Percentiles rank a stretch among this genome's conserved stretches.
These are phyloP conservation scores for Trichoderma orchidacearum DNA, from an alignment of 495 filamentous ascomycete genomes.

Conservation along the genomic window DNA sequence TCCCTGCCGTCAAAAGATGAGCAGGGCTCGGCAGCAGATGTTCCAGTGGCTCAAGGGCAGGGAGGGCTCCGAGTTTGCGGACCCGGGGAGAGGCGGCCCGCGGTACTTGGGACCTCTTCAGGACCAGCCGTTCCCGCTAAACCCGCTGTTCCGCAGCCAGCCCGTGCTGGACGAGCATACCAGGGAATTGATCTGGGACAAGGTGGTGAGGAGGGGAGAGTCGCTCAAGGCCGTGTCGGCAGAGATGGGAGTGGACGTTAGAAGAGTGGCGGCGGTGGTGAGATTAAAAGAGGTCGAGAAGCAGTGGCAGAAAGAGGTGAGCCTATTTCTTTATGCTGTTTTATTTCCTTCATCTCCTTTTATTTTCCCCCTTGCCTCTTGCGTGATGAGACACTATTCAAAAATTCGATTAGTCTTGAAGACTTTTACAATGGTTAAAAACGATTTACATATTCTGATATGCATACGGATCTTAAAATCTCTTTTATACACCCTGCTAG, in stretches of 20 bases:
- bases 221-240: slow-evolving; percentile 70
- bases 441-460: slow-evolving; percentile 7
- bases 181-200: slow-evolving; percentile 58
- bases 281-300: slow-evolving; percentile 80
- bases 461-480: slow-evolving; percentile 17
- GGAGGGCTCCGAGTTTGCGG: slow-evolving; percentile 1
- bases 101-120: slow-evolving; percentile 10
- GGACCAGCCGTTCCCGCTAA: slow-evolving; percentile 57
- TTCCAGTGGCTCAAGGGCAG: slow-evolving; percentile 5
- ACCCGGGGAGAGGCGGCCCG: slow-evolving; percentile 1
- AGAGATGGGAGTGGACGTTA: slow-evolving; percentile 65
- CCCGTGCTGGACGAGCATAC: slow-evolving; percentile 64
- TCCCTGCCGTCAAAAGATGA: neutral
- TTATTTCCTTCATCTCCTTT: slow-evolving; percentile 7
- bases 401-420: slow-evolving; percentile 99
- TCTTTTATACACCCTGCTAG: slow-evolving; percentile 11
- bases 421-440: slow-evolving; percentile 73
- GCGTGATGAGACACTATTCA: slow-evolving; percentile 55
- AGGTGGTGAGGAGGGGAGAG: slow-evolving; percentile 47
- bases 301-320: slow-evolving; percentile 45
- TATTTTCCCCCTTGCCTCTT: slow-evolving; percentile 4
- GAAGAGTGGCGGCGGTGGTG: slow-evolving; percentile 78
- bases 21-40: slow-evolving; percentile 8
- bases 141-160: slow-evolving; percentile 56
- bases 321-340: neutral